Evolutionary conservation across 306 rosid genomes (phyloP), one percentile per base, ranked within the genome.

Genomic region (Ammopiptanthus mongolicus): DNA sequence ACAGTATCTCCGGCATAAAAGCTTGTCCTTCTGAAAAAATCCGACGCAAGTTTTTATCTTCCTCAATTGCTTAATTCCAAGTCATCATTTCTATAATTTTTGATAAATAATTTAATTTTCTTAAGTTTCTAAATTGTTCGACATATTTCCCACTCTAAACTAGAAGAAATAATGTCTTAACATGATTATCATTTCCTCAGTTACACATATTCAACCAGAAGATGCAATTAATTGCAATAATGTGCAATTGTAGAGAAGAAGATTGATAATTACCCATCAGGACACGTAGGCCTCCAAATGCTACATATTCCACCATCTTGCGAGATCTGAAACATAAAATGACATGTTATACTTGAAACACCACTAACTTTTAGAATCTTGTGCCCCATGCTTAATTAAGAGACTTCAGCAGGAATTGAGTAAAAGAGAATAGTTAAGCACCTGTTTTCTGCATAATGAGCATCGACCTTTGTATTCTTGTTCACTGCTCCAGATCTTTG

Each of bases 281-380:
- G 97, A 83, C 97, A 95, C 52, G 74, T 48, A 65, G 97, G 97
- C 81, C 99, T 90, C 99, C 99, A 95, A 78, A 95, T 90, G 91
- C 93, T 90, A 75, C 93, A 95, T 62, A 84, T 82, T 79, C 84
- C 88, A 18, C 74, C 78, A 57, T 82, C 92, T 80, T 87, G 87
- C 4, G 77, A 46, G 73, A 8, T 86, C 97, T 95, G 79, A 69
- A 82, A 67, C 64, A 73, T 71, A 80, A 65, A 84, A 80, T 36
- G 47, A 62, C 48, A 28, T 52, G 74, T 85, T 81, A 82, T 37
- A 76, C 41, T 73, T 51, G 34, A 63, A 85, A 65, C 51, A 75
- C 44, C 56, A 44, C 41, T 29, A 11, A 76, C 52, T 44, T 41
- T 14, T 31, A 58, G 47, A 79, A 65, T 48, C 55, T 41, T 10